Evolutionary conservation across 2,329 filamentous ascomycete genomes (phyloP).

Genomic region (Penicillium sp.): DNA sequence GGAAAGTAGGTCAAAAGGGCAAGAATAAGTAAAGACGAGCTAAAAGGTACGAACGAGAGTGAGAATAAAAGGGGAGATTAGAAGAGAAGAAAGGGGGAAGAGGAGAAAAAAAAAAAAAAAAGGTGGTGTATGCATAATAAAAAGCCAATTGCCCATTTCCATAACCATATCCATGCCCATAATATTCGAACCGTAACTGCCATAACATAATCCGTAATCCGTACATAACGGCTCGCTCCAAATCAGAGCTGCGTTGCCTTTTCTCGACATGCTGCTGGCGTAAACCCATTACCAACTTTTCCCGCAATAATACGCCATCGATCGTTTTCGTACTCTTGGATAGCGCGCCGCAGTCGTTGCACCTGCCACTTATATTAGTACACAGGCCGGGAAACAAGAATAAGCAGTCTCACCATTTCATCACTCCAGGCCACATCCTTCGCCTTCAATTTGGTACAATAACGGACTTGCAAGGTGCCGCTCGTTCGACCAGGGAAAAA

Average conservation of each 20-base stretch:
- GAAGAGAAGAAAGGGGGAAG: neutral
- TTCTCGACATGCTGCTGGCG: constrained; percentile 83
- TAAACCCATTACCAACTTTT: constrained; percentile 89
- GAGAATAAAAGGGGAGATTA: constrained; percentile 6
- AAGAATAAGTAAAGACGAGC: constrained; percentile 14
- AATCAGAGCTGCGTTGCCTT: constrained; percentile 60
- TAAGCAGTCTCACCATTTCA: constrained; percentile 69
- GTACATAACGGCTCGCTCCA: constrained; percentile 9
- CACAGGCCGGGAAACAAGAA: neutral
- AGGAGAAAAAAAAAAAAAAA: neutral
- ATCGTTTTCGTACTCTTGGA: constrained; percentile 60
- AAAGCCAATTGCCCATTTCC: neutral
- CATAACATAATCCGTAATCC: constrained; percentile 16
- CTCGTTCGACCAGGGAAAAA: constrained; percentile 92
- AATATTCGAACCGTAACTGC: constrained; percentile 12
- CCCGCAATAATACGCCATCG: constrained; percentile 91
- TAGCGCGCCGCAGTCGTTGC: constrained; percentile 44
- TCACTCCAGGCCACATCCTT: constrained; percentile 94
- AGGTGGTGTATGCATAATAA: neutral
- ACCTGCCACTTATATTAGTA: constrained; percentile 35
- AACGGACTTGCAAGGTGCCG: constrained; percentile 88
- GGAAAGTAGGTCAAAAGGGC: constrained; percentile 17
- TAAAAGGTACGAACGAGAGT: constrained; percentile 12
- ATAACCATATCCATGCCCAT: constrained; percentile 8
- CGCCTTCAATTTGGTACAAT: constrained; percentile 92